Conservation (phyloP, 352 stramenopile genomes). For the Phytophthora pinifolia region DNA sequence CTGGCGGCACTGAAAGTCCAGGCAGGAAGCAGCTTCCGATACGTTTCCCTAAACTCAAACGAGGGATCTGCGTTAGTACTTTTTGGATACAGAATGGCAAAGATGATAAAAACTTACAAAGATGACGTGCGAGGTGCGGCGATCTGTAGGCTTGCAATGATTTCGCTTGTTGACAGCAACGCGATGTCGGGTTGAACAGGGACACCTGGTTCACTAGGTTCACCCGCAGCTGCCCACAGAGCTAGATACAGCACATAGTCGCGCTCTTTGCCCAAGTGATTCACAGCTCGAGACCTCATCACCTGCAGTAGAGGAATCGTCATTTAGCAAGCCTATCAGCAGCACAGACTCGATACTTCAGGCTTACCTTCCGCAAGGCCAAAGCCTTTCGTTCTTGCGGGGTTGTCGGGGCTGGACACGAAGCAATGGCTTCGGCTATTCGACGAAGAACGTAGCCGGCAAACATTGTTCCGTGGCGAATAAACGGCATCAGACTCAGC, state of each 20-base stretch:
- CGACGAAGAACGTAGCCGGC: conserved; percentile 51
- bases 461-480: conserved; percentile 69
- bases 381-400: conserved; percentile 55
- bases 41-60: conserved; percentile 29
- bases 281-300: conserved; percentile 60
- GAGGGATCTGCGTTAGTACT: not conserved
- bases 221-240: conserved; percentile 34
- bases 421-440: conserved; percentile 42
- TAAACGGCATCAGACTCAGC: conserved; percentile 72
- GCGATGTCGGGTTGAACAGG: conserved; percentile 12
- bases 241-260: conserved; percentile 69
- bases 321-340: not conserved
- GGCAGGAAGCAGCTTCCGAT: conserved; percentile 35
- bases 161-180: conserved; percentile 31
- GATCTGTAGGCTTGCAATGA: conserved; percentile 22
- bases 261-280: conserved; percentile 60
- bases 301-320: conserved; percentile 33
- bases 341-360: not conserved
- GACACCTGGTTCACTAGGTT: conserved; percentile 6
- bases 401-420: conserved; percentile 35
- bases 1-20: conserved; percentile 44
- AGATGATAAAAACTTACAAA: conserved; percentile 22
- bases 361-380: conserved; percentile 56
- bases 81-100: not conserved
- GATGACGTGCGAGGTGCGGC: conserved; percentile 25